These are phyloP conservation scores for Apophysomyces ossiformis DNA, from an alignment of 371 early-diverging fungal genomes.

Conservation along the genomic window DNA sequence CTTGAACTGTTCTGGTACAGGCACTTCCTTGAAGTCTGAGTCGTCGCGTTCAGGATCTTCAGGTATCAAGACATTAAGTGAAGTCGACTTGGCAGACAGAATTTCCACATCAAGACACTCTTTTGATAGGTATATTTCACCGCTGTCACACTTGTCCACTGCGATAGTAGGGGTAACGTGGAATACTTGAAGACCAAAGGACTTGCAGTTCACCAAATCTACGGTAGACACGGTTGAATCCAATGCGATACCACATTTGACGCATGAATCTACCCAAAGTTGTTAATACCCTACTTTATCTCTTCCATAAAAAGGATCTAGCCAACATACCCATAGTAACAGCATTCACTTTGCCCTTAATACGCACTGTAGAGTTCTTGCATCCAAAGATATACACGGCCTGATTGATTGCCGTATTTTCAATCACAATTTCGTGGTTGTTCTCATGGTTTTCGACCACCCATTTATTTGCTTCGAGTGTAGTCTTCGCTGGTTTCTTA, in stretches of 20 bases:
- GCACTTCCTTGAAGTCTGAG: conserved; percentile 83
- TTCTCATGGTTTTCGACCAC: conserved; percentile 85
- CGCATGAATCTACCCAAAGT: conserved; percentile 75
- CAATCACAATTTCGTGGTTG: conserved; percentile 76
- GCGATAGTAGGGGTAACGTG: conserved; percentile 83
- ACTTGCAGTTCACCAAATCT: conserved; percentile 90
- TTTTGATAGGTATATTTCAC: conserved; percentile 84
- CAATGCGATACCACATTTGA: conserved; percentile 85
- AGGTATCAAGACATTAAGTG: conserved; percentile 82
- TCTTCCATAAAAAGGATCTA: neutral
- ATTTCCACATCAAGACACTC: conserved; percentile 82
- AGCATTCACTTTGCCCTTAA: conserved; percentile 92
- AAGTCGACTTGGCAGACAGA: conserved; percentile 88
- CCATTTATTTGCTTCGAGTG: conserved; percentile 94
- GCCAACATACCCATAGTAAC: conserved; percentile 74
- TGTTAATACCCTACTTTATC: neutral
- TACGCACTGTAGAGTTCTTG: conserved; percentile 84
- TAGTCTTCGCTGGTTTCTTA: conserved; percentile 81
- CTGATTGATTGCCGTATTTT: conserved; percentile 84
- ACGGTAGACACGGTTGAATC: conserved; percentile 87
- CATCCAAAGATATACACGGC: conserved; percentile 93
- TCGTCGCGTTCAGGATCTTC: conserved; percentile 69
- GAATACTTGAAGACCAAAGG: conserved; percentile 88
- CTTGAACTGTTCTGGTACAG: conserved; percentile 94
- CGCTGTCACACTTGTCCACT: conserved; percentile 93